Evolutionary conservation across 768 basidiomycete genomes (phyloP).

Genomic region (Scleroderma citrinum): DNA sequence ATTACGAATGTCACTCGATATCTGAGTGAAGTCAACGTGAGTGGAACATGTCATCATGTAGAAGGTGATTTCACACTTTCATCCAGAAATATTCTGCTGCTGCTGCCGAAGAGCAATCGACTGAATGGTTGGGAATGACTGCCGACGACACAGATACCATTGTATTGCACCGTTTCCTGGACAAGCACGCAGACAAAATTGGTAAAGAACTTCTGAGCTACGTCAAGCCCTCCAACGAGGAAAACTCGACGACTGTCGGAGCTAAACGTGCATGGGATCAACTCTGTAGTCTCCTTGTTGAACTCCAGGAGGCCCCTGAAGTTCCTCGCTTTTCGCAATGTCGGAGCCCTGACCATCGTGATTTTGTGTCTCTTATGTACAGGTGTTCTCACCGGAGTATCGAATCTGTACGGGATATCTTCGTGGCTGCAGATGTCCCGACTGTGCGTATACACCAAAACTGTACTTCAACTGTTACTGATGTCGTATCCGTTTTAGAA

Average conservation of each 20-base stretch:
- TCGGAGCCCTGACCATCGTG: conserved; percentile 48
- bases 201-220: conserved; percentile 81
- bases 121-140: conserved; percentile 71
- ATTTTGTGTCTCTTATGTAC: conserved; percentile 62
- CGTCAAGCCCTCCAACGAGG: conserved; percentile 53
- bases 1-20: conserved; percentile 71
- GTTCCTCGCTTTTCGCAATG: conserved; percentile 53
- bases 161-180: conserved; percentile 78
- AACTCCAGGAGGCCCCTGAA: conserved; percentile 65
- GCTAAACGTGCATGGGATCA: conserved; percentile 84
- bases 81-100: conserved; percentile 38
- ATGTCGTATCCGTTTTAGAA: conserved; percentile 30
- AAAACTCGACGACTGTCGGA: conserved; percentile 45
- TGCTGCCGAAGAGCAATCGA: conserved; percentile 52
- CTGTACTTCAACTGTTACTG: conserved; percentile 2
- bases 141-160: conserved; percentile 82
- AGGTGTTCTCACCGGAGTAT: conserved; percentile 57
- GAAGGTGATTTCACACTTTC: background rate
- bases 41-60: conserved; percentile 11
- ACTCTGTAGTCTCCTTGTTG: conserved; percentile 73
- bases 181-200: conserved; percentile 81
- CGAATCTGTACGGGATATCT: conserved; percentile 59
- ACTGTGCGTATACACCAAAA: conserved; percentile 30
- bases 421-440: conserved; percentile 48
- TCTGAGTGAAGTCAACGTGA: conserved; percentile 68